Percentiles rank a stretch among this genome's conserved stretches.
Conservation (phyloP, 176 grass and related monocot genomes). For the Aegilops bicornis region DNA sequence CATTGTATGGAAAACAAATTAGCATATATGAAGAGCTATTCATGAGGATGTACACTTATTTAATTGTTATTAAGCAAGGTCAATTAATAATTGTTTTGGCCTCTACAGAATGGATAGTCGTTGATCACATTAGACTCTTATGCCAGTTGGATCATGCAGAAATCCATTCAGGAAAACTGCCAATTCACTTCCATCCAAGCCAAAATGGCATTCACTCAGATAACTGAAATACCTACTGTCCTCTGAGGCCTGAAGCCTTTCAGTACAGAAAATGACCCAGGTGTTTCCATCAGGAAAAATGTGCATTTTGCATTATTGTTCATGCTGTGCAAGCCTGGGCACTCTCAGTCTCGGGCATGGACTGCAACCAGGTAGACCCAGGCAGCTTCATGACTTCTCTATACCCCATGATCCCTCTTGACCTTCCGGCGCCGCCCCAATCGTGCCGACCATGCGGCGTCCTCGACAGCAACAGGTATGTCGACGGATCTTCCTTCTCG, state of each 20-base stretch:
- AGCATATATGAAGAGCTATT: slow-evolving; percentile 13
- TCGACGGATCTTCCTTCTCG: slow-evolving; percentile 55
- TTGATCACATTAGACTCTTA: not conserved
- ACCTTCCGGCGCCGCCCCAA: slow-evolving; percentile 43
- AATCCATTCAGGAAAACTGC: not conserved
- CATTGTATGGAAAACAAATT: not conserved
- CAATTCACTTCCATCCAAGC: not conserved
- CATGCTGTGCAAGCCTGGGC: not conserved
- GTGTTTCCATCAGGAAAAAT: not conserved
- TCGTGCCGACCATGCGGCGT: not conserved
- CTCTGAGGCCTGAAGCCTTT: not conserved
- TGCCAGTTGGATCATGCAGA: not conserved
- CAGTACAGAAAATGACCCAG: not conserved
- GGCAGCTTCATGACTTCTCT: slow-evolving; percentile 44
- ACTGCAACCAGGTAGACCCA: slow-evolving; percentile 49
- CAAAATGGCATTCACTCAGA: not conserved
- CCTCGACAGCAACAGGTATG: slow-evolving; percentile 44
- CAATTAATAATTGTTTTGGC: not conserved
- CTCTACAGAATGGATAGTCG: not conserved
- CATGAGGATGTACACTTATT: slow-evolving; percentile 12
- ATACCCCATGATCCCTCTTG: slow-evolving; percentile 45
- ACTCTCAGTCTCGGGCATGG: not conserved
- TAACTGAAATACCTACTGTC: not conserved
- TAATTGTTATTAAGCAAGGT: slow-evolving; percentile 4
- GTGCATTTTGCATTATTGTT: not conserved